Base-by-base conservation (phyloP, 1,139 yeast genomes). In the Yamadazyma triangularis region DNA sequence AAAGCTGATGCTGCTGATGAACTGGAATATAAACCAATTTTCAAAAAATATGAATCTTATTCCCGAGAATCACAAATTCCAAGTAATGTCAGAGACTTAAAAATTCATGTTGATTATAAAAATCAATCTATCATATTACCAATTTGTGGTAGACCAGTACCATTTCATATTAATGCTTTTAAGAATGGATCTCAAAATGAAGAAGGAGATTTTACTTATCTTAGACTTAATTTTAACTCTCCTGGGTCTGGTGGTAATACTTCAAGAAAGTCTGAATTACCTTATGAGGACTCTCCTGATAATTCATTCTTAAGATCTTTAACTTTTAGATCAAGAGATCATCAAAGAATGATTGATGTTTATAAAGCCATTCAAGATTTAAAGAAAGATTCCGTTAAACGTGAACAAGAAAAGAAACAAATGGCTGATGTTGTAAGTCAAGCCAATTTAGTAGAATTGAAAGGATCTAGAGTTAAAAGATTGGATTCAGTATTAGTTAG, bases 351-450 rank as follows among this genome's bases (percentile, higher is more conserved):
- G 88, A 69, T 84, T 30, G 96, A 88, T 46, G 89, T 88, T 11
- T 82, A 85, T 61, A 86, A 85, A 55, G 87, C 87, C 38, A 91
- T 93, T 46, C 82, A 85, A 39, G 98, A 91, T 41, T 70, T 93
- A 67, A 93, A 93, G 66, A 88, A 87, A 53, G 95, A 84, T 44
- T 82, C 94, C 5, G 85, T 84, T 26, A 89, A 91, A 59, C 73
- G 94, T 48, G 98, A 91, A 47, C 79, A 81, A 36, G 97, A 93
- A 57, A 79, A 79, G 58, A 88, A 87, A 58, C 95, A 85, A 48
- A 67, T 89, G 68, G 96, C 94, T 4, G 98, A 93, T 56, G 96
- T 91, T 35, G 89, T 93, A 19, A 81, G 85, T 28, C 98, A 91
- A 63, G 97, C 91, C 33, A 85, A 75, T 48, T 73, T 91, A 50